Evolutionary conservation across 305 asterid genomes (phyloP), one percentile per base, ranked within the genome.

Genomic region (Plantago coronopus): DNA sequence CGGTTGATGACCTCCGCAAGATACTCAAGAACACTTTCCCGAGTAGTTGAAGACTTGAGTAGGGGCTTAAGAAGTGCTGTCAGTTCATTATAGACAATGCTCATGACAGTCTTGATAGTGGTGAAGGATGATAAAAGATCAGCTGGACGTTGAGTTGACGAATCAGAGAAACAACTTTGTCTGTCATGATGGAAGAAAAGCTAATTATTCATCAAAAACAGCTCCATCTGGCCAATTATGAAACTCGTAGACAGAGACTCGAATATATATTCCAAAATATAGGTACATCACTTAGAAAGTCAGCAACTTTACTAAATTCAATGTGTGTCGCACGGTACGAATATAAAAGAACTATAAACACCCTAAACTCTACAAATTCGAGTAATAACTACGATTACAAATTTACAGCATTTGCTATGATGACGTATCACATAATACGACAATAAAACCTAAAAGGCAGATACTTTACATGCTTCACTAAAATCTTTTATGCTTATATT

Each of bases 111-210:
- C 78, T 83, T 89, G 72, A 89, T 87, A 40, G 96, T 89, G 22
- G 95, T 79, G 70, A 85, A 89, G 47, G 99, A 89, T 43, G 97
- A 94, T 59, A 85, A 67, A 61, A 94, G 94, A 80, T 94, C 99
- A 54, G 99, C 83, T 17, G 96, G 93, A 34, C 95, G 96, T 38
- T 95, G 89, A 45, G 84, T 83, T 62, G 95, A 79, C 14, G 94
- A 78, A 18, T 87, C 93, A 21, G 99, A 89, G 81, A 93, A 93
- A 84, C 96, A 93, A 61, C 83, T 96, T 70, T 82, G 86, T 60
- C 97, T 93, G 91, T 68, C 62, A 74, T 55, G 59, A 76, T 38
- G 20, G 65, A 59, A 63, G 40, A 63, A 59, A 72, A 60, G 63
- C 55, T 40, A 63, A 71, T 64, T 74, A 68, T 47, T 1, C 2